These are phyloP conservation scores for Oryza longistaminata DNA, from an alignment of 176 grass and related monocot species.

Conservation along the genomic window DNA sequence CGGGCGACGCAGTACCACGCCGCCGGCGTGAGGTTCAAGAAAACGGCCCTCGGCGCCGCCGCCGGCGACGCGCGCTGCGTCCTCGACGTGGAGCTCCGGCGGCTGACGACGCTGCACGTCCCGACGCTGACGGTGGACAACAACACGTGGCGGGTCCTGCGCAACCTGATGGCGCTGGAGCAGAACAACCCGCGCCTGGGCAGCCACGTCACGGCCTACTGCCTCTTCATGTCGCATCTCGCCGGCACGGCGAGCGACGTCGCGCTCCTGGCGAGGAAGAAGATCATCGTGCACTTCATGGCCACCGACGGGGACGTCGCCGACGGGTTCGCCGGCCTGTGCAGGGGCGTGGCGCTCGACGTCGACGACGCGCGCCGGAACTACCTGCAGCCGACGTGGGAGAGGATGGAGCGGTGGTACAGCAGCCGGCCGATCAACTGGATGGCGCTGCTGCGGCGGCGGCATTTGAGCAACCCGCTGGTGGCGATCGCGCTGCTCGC, in stretches of 20 bases:
- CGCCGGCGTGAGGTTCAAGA: slow-evolving; percentile 9
- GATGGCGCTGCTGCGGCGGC: neutral
- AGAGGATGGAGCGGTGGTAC: neutral
- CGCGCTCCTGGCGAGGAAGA: neutral
- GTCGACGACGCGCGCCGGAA: neutral
- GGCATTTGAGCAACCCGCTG: neutral
- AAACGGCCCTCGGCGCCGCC: neutral
- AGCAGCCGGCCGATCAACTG: neutral
- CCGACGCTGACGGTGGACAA: slow-evolving; percentile 5
- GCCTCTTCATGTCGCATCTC: slow-evolving; percentile 29
- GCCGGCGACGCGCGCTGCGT: neutral
- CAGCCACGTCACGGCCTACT: slow-evolving; percentile 36
- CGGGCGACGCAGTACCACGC: slow-evolving; percentile 25
- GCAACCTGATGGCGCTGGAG: slow-evolving; percentile 24
- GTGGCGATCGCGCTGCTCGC: neutral
- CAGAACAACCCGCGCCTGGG: neutral
- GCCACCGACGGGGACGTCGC: neutral
- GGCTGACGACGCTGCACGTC: neutral
- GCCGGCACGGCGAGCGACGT: slow-evolving; percentile 10
- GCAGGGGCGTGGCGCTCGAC: neutral
- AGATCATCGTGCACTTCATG: neutral
- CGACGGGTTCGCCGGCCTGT: neutral
- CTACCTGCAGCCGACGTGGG: neutral
- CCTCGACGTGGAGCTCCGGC: slow-evolving; percentile 7
- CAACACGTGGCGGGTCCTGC: neutral